These are phyloP conservation scores for Calonectria fujianensis DNA, from an alignment of 2,329 filamentous ascomycete genomes.

Conservation along the genomic window DNA sequence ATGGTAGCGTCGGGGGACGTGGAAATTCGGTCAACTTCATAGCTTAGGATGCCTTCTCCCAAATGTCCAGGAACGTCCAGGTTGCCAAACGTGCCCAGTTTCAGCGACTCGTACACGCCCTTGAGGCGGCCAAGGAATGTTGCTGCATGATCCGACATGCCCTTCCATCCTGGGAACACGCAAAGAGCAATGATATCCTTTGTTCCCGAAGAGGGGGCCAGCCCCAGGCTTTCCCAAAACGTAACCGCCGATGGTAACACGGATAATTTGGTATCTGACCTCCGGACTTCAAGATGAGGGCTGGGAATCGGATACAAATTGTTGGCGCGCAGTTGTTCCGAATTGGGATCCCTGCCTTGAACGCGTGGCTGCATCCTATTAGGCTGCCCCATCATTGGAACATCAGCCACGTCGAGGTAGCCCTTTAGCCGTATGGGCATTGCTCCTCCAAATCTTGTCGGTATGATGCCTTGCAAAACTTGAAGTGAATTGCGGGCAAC, in stretches of 20 bases:
- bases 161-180: slow-evolving; percentile 80
- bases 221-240: slow-evolving; percentile 89
- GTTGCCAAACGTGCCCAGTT: slow-evolving; percentile 79
- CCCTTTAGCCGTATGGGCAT: slow-evolving; percentile 65
- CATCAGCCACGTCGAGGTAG: slow-evolving; percentile 75
- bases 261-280: slow-evolving; percentile 81
- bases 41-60: slow-evolving; percentile 69
- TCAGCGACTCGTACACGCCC: slow-evolving; percentile 83
- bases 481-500: slow-evolving; percentile 69
- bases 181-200: slow-evolving; percentile 85
- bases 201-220: slow-evolving; percentile 80
- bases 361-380: slow-evolving; percentile 71
- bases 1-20: slow-evolving; percentile 64
- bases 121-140: slow-evolving; percentile 81
- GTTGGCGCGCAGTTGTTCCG: slow-evolving; percentile 69
- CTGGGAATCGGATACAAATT: slow-evolving; percentile 78
- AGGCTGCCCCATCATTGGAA: slow-evolving; percentile 72
- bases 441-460: slow-evolving; percentile 64
- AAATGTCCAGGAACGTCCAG: slow-evolving; percentile 64
- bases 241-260: slow-evolving; percentile 83
- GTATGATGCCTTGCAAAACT: slow-evolving; percentile 67
- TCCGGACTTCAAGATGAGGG: slow-evolving; percentile 83
- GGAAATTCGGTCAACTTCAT: slow-evolving; percentile 68
- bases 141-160: slow-evolving; percentile 76
- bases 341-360: slow-evolving; percentile 63